phyloP scores from a whole-genome alignment of 2,329 filamentous ascomycete genomes.

The Zymoseptoria brevis region DNA sequence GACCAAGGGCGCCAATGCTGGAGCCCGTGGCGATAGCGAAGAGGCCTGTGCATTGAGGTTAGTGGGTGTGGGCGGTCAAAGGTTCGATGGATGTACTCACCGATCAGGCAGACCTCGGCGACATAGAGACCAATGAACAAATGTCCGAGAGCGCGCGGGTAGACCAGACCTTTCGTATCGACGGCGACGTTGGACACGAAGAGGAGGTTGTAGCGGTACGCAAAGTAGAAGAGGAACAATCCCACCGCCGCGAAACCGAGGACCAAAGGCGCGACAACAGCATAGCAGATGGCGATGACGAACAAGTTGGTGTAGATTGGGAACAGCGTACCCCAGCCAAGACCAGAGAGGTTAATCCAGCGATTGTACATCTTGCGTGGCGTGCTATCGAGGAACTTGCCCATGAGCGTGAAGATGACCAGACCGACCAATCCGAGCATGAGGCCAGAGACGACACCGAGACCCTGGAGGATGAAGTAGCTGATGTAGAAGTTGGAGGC shows the following conservation, averaged over 20 bases:
- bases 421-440: slow-evolving; percentile 69
- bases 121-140: slow-evolving; percentile 79
- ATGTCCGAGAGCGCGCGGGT: slow-evolving; percentile 80
- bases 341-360: slow-evolving; percentile 64
- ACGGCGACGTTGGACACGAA: slow-evolving; percentile 76
- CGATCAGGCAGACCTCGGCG: slow-evolving; percentile 64
- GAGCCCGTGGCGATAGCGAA: slow-evolving; percentile 61
- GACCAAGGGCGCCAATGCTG: slow-evolving; percentile 45
- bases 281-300: slow-evolving; percentile 69
- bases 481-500: slow-evolving; percentile 92
- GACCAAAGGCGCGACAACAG: slow-evolving; percentile 77
- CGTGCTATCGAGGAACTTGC: slow-evolving; percentile 66
- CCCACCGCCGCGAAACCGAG: slow-evolving; percentile 74
- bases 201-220: slow-evolving; percentile 84
- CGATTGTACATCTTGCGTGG: slow-evolving; percentile 73
- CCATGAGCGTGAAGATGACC: slow-evolving; percentile 63
- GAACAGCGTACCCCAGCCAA: slow-evolving; percentile 77
- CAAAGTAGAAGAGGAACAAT: slow-evolving; percentile 72
- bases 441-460: slow-evolving; percentile 67
- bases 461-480: slow-evolving; percentile 88
- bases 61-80: background rate
- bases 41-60: slow-evolving; percentile 53
- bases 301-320: slow-evolving; percentile 75
- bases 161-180: slow-evolving; percentile 81
- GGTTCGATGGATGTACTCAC: slow-evolving; percentile 28